Base-by-base conservation (phyloP, 495 filamentous ascomycete genomes). In the Bombardia bombarda region DNA sequence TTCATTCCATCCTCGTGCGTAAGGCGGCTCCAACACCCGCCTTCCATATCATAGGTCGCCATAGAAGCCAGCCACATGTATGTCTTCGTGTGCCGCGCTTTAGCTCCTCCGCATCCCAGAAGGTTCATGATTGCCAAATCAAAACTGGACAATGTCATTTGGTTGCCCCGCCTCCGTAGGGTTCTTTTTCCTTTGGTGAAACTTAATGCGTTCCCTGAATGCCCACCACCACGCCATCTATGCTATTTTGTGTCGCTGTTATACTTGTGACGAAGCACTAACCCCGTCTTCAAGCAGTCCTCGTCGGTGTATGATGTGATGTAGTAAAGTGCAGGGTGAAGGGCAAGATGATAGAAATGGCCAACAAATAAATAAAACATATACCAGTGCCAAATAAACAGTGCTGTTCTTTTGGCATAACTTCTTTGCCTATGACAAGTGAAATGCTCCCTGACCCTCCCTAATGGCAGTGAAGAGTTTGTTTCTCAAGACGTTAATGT, bases 381-480 rank as follows among this genome's bases (percentile, higher is more conserved):
- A 32, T 31, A 18, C 22, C 17, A 17, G 16, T n/a, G n/a, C n/a
- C n/a, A n/a, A n/a, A n/a, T n/a, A n/a, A n/a, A n/a, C n/a, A n/a
- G n/a, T n/a, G n/a, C n/a, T n/a, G n/a, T n/a, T n/a, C n/a, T n/a
- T n/a, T n/a, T n/a, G n/a, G n/a, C n/a, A n/a, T n/a, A n/a, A n/a
- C n/a, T n/a, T 16, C 38, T 23, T 31, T 21, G 20, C 21, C 46
- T 65, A 98, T 30, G 93, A 97, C 42, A 99, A 72, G 63, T 97
- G 93, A 77, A 99, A 99, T 40, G 93, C 93, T 14, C 93, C 93
- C 60, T 97, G 93, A n/a, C 93, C 93, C 69, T 99, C 93, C 61
- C 80, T 84, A 53, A 95, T 94, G 31, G 93, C 93, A 39, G 85
- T 80, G 32, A 79, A 79, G 24, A 99, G 67, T 58, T 83, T 82